phyloP scores from a whole-genome alignment of 1,139 yeast genomes.

The Yamadazyma conglobata region DNA sequence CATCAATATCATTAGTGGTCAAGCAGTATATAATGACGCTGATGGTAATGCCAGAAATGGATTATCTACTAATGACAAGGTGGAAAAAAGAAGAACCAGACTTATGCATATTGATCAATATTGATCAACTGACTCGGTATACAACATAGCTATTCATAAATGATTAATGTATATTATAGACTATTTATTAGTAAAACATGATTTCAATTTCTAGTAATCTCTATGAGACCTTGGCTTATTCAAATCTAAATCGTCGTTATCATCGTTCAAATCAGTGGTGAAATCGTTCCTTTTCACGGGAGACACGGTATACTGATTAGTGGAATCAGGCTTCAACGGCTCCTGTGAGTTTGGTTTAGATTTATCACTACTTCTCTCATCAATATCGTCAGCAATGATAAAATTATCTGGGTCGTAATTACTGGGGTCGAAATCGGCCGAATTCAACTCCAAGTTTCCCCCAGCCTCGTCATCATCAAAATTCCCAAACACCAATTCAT shows the following conservation, averaged over 20 bases:
- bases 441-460: constrained; percentile 21
- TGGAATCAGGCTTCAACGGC: constrained; percentile 2
- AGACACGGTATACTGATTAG: constrained; percentile 2
- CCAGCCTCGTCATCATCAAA: constrained; percentile 31
- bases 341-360: constrained; percentile 1
- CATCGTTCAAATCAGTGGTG: neutral
- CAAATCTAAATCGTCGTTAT: constrained; percentile 2
- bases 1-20: constrained; percentile 22
- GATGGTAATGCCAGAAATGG: constrained; percentile 23
- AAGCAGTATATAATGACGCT: constrained; percentile 20
- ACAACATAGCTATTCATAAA: neutral
- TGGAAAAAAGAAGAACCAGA: constrained; percentile 46
- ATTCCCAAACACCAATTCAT: constrained; percentile 40
- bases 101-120: constrained; percentile 31
- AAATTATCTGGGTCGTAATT: constrained; percentile 19
- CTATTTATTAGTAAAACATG: too few relatives aligned
- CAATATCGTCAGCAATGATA: constrained; percentile 29
- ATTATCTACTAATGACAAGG: constrained; percentile 29
- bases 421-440: constrained; percentile 21
- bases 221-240: constrained; percentile 8
- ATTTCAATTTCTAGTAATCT: too few relatives aligned
- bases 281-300: constrained; percentile 1
- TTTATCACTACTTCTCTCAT: neutral
- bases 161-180: constrained; percentile 5
- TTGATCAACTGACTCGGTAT: neutral